Conservation (phyloP, 768 basidiomycete genomes). For the Boletus reticulatus region DNA sequence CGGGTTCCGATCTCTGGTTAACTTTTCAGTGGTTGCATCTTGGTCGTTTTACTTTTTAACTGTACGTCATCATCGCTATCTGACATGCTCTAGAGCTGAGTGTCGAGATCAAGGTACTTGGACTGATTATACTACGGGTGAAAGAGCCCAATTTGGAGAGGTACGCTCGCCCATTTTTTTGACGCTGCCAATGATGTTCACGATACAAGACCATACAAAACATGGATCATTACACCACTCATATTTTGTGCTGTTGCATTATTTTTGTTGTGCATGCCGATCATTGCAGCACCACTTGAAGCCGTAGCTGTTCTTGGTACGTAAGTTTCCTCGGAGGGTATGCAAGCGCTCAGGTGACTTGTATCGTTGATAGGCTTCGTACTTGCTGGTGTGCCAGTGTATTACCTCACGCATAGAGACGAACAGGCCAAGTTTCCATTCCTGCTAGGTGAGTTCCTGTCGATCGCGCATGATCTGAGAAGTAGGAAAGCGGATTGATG, state of each 20-base stretch:
- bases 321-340: conserved; percentile 18
- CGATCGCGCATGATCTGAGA: not conserved
- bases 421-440: conserved; percentile 37
- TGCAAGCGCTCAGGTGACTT: not conserved
- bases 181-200: not conserved
- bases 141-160: conserved; percentile 89
- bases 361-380: conserved; percentile 58
- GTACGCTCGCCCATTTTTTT: conserved; percentile 32
- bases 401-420: conserved; percentile 68
- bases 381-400: conserved; percentile 75
- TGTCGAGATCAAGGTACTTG: conserved; percentile 60
- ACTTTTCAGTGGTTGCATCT: conserved; percentile 83
- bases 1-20: conserved; percentile 85
- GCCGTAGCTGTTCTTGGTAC: conserved; percentile 83
- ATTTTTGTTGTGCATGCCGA: conserved; percentile 82
- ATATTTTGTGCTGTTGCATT: conserved; percentile 74
- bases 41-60: conserved; percentile 90
- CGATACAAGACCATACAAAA: conserved; percentile 77
- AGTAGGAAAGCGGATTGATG: not conserved
- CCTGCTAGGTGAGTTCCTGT: conserved; percentile 35
- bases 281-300: conserved; percentile 89
- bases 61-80: conserved; percentile 39
- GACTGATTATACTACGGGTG: conserved; percentile 81
- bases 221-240: conserved; percentile 88
- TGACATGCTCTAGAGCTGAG: not conserved